Conservation (phyloP, 192 early-diverging fungal genomes). For the Backusella liffmaniae region DNA sequence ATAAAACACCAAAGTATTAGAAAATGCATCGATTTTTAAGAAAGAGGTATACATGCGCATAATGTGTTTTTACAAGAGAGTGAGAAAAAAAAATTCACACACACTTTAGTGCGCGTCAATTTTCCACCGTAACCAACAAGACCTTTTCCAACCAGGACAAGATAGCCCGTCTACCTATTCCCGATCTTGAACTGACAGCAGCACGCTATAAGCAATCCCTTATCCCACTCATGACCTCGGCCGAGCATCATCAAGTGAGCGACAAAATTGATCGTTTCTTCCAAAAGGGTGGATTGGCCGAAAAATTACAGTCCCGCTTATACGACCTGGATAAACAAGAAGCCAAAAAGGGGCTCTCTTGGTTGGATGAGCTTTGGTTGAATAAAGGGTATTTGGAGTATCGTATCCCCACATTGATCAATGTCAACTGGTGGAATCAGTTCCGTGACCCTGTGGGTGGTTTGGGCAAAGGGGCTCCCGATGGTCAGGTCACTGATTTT, state of each 20-base stretch:
- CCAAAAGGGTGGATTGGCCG: slow-evolving; percentile 62
- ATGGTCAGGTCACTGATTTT: slow-evolving; percentile 60
- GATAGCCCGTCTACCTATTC: slow-evolving; percentile 86
- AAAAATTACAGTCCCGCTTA: slow-evolving; percentile 73
- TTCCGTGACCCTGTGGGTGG: slow-evolving; percentile 59
- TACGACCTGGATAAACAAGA: slow-evolving; percentile 65
- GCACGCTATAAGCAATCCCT: slow-evolving; percentile 77
- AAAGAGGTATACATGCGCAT: background rate
- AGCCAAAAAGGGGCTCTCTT: slow-evolving; percentile 55
- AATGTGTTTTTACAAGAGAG: no score
- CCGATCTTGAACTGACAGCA: slow-evolving; percentile 71
- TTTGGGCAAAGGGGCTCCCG: slow-evolving; percentile 33
- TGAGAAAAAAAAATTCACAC: background rate
- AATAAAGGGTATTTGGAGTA: slow-evolving; percentile 83
- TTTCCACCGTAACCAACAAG: slow-evolving; percentile 33
- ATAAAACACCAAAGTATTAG: background rate
- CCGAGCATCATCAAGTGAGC: slow-evolving; percentile 59
- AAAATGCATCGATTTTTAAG: background rate
- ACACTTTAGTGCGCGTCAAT: background rate
- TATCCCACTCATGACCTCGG: slow-evolving; percentile 59
- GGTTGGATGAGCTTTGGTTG: slow-evolving; percentile 89
- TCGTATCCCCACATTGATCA: slow-evolving; percentile 80
- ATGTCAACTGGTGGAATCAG: slow-evolving; percentile 88
- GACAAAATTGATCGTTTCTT: slow-evolving; percentile 73
- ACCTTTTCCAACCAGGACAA: slow-evolving; percentile 68